phyloP scores from a whole-genome alignment of 1,284 basidiomycete genomes.

The Grifola frondosa region DNA sequence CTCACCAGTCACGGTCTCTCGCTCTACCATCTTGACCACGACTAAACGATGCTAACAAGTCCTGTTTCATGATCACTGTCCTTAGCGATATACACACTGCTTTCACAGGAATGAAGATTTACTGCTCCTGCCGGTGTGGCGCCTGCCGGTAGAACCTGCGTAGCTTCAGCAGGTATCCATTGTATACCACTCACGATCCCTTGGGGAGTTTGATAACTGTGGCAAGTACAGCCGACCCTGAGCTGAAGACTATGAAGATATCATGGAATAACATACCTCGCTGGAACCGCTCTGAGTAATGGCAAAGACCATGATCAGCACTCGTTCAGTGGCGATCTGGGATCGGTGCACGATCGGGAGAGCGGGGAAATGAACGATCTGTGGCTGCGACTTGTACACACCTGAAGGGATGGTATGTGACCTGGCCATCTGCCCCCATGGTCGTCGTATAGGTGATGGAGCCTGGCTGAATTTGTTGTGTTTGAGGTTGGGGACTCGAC shows the following conservation, averaged over 20 bases:
- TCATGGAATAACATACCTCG: slow-evolving; percentile 49
- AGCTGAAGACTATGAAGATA: not conserved
- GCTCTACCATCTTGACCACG: slow-evolving; percentile 32
- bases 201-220: slow-evolving; percentile 67
- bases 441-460: slow-evolving; percentile 69
- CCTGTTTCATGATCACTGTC: too few relatives aligned
- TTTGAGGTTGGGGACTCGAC: slow-evolving; percentile 18
- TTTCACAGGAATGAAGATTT: slow-evolving; percentile 22
- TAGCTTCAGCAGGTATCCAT: slow-evolving; percentile 72
- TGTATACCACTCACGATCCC: slow-evolving; percentile 71
- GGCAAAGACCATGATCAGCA: slow-evolving; percentile 11
- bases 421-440: slow-evolving; percentile 54
- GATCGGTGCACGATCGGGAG: slow-evolving; percentile 7
- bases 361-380: slow-evolving; percentile 1
- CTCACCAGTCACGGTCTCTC: slow-evolving; percentile 16
- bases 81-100: too few relatives aligned
- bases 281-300: slow-evolving; percentile 56
- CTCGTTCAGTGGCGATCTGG: not conserved
- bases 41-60: slow-evolving; percentile 58
- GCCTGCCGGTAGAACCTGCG: slow-evolving; percentile 54
- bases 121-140: slow-evolving; percentile 60
- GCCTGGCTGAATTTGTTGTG: slow-evolving; percentile 48
- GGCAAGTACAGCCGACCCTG: not conserved
- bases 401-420: slow-evolving; percentile 71
- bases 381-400: slow-evolving; percentile 32